Conservation (phyloP, 2,329 filamentous ascomycete genomes). For the Clarireedia paspali region DNA sequence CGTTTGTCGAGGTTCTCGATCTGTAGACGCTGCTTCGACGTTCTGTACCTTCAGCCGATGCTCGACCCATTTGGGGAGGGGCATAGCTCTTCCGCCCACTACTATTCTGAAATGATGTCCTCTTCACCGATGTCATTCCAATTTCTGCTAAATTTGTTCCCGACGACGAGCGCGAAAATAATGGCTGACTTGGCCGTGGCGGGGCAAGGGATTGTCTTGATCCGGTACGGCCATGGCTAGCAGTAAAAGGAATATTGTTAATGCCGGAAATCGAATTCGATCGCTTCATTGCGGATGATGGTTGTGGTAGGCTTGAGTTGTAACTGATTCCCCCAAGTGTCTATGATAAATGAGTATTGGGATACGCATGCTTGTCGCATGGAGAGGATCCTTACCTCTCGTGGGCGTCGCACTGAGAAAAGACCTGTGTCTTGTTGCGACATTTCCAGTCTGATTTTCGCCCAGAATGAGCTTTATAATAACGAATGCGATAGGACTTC, state of each 20-base stretch:
- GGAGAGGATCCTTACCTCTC: constrained; percentile 59
- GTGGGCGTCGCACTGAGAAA: constrained; percentile 85
- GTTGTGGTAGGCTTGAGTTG: constrained; percentile 82
- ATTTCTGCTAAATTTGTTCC: constrained; percentile 72
- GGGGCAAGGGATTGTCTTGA: constrained; percentile 81
- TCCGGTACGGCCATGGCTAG: constrained; percentile 70
- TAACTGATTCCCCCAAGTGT: constrained; percentile 79
- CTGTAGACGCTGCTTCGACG: constrained; percentile 79
- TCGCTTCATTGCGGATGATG: constrained; percentile 89
- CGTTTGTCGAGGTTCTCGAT: constrained; percentile 58
- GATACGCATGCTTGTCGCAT: neutral
- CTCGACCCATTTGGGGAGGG: constrained; percentile 31
- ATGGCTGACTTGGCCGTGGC: constrained; percentile 73
- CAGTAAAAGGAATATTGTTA: constrained; percentile 54
- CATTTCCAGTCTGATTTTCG: constrained; percentile 42
- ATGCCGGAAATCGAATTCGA: constrained; percentile 68
- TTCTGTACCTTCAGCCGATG: constrained; percentile 40
- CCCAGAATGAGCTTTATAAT: neutral
- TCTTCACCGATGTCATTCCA: constrained; percentile 76
- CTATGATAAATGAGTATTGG: constrained; percentile 36
- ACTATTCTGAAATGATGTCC: constrained; percentile 68
- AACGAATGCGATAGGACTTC: neutral
- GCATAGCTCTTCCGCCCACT: constrained; percentile 52
- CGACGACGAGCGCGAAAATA: constrained; percentile 79
- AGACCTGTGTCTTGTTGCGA: constrained; percentile 81